Evolutionary conservation across 148 eudicot species (phyloP), one percentile per base, ranked within the genome.

Genomic region (Nepenthes gracilis): DNA sequence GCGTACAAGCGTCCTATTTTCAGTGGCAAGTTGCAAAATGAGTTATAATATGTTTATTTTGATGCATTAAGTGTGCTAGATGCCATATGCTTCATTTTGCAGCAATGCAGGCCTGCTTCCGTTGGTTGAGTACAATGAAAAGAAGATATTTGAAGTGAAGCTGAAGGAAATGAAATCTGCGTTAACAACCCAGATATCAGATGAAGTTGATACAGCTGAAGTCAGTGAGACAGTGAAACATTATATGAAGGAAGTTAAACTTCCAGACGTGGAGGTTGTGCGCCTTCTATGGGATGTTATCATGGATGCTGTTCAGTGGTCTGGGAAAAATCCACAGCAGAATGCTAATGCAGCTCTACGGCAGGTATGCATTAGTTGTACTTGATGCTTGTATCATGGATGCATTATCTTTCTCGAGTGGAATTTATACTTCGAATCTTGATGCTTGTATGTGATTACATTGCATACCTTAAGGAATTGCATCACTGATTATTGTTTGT

Each of bases 271-370:
- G 60, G 94, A 92, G 70, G 88, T 88, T 60, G 90, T 92, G 53
- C 78, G 90, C 56, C 79, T 88, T 62, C 64, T 88, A 10, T 92
- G 97, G 97, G 97, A 92, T 74, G 85, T 85, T 33, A 67, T 92
- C 68, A 92, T 91, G 97, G 97, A 91, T 78, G 83, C 96, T 74
- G 96, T 88, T 57, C 96, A 83, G 54, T 91, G 97, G 97, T 91
- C 97, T 47, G 96, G 96, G 36, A 91, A 91, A 77, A 91, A 91
- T 68, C 97, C 87, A 66, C 97, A 91, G 77, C 97, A 91, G 72
- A 88, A 91, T 82, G 93, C 96, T 55, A 91, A 91, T 75, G 49
- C 84, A 52, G 97, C 96, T 36, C 73, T 91, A 23, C 96, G 96
- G 36, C 90, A 91, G 97, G 97, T 91, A 72, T 64, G 61, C 12